These are phyloP conservation scores for Cadophora sp. DNA, from an alignment of 2,329 filamentous ascomycete species.

Conservation along the genomic window DNA sequence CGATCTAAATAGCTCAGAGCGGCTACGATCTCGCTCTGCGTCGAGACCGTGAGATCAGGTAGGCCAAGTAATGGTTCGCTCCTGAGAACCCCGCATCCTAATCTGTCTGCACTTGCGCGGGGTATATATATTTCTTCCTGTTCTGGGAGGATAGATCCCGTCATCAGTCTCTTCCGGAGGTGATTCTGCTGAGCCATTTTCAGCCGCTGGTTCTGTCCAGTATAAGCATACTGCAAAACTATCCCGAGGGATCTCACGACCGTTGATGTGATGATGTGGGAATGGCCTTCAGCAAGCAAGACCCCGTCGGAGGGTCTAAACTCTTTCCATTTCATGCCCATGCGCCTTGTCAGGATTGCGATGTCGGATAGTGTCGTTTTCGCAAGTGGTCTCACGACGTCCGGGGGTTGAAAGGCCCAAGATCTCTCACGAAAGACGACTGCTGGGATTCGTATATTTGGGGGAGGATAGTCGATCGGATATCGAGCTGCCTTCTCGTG, in stretches of 20 bases:
- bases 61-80: slow-evolving; percentile 27
- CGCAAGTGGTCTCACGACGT: slow-evolving; percentile 42
- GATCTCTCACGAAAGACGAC: slow-evolving; percentile 40
- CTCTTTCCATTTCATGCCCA: slow-evolving; percentile 45
- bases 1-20: slow-evolving; percentile 31
- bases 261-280: slow-evolving; percentile 41
- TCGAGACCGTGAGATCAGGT: slow-evolving; percentile 31
- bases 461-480: slow-evolving; percentile 7
- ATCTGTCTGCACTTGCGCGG: slow-evolving; percentile 28
- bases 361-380: slow-evolving; percentile 40
- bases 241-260: slow-evolving; percentile 39
- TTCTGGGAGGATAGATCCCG: slow-evolving; percentile 26
- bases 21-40: slow-evolving; percentile 34
- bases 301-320: slow-evolving; percentile 41
- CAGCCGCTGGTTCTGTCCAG: slow-evolving; percentile 29
- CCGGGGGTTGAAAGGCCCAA: slow-evolving; percentile 46
- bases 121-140: slow-evolving; percentile 38
- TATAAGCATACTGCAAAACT: slow-evolving; percentile 37
- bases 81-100: slow-evolving; percentile 35
- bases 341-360: slow-evolving; percentile 41
- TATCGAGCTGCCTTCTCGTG: not conserved
- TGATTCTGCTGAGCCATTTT: slow-evolving; percentile 22
- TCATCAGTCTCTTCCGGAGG: slow-evolving; percentile 18
- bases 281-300: slow-evolving; percentile 41
- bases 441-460: slow-evolving; percentile 28